Evolutionary conservation across 805 yeast species (phyloP), one percentile per base, ranked within the genome.

Genomic region (Candida awuae): DNA sequence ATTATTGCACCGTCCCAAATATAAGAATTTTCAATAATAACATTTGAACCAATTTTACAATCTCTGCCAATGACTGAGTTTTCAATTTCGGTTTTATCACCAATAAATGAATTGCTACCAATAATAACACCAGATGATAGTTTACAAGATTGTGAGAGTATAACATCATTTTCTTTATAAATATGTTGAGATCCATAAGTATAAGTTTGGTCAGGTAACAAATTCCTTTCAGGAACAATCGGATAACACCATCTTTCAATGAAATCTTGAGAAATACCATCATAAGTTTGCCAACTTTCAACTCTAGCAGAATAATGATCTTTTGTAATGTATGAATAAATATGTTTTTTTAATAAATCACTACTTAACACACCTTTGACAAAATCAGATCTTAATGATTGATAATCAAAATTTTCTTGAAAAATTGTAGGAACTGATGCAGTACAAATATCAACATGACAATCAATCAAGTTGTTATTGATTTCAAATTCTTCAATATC

Each of bases 401-500:
- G 96, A 59, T 88, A 92, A 63, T 92, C 98, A 53, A 92, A 92
- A 59, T 92, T 90, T 54, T 92, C 98, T 52, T 86, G 94, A 65
- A 90, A 92, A 44, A 90, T 80, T 13, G 94, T 92, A 1, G 97
- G 97, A 9, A 92, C 96, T 48, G 80, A 86, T 2, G 94, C 86
- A 6, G 97, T 72, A 61, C 98, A 92, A 44, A 92, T 86, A 62
- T 92, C 98, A 39, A 92, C 87, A 57, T 84, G 92, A 59, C 98
- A 92, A 65, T 92, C 98, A 43, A 92, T 88, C 47, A 92, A 72
- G 60, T 92, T 97, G 59, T 92, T 92, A 55, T 96, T 75, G 42
- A 92, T 68, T 8, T 74, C 73, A 49, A 92, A 78, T 45, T 84
- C 94, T 32, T 75, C 80, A 25, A 84, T 78, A 42, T 72, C 77